Evolutionary conservation across 1,284 basidiomycete genomes (phyloP).

Genomic region (Crepidotus sp.): DNA sequence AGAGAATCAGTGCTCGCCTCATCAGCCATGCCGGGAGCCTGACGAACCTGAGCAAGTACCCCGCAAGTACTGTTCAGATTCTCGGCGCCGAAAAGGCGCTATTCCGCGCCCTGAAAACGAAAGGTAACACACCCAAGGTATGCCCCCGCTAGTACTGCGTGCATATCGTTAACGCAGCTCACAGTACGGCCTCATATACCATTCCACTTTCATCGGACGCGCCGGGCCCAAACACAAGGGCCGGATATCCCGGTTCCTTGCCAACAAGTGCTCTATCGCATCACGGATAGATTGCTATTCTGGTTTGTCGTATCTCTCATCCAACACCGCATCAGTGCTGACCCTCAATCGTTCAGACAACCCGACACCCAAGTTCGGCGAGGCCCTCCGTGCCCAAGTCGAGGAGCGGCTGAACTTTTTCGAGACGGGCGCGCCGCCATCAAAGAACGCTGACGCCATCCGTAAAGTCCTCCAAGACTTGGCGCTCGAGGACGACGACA

Average conservation of each 20-base stretch:
- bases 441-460: constrained; percentile 84
- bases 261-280: constrained; percentile 99
- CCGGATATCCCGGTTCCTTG: constrained; percentile 94
- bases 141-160: constrained; percentile 7
- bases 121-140: constrained; percentile 97
- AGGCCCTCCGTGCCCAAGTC: constrained; percentile 88
- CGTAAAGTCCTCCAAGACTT: constrained; percentile 81
- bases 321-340: not conserved
- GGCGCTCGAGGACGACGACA: constrained; percentile 63
- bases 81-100: constrained; percentile 97
- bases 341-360: constrained; percentile 43
- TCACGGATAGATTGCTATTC: constrained; percentile 96
- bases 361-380: constrained; percentile 91
- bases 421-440: constrained; percentile 77
- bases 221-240: constrained; percentile 96
- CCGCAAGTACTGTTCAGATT: constrained; percentile 97
- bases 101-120: constrained; percentile 97
- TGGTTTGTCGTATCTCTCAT: constrained; percentile 37
- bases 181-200: constrained; percentile 89
- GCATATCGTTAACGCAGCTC: constrained; percentile 5
- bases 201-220: constrained; percentile 93
- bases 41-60: constrained; percentile 97
- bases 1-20: constrained; percentile 89
- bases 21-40: constrained; percentile 98
- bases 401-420: constrained; percentile 96